Evolutionary conservation across 2,329 filamentous ascomycete species (phyloP), one percentile per base, ranked within the genome.

Genomic region (Calonectria hongkongensis): DNA sequence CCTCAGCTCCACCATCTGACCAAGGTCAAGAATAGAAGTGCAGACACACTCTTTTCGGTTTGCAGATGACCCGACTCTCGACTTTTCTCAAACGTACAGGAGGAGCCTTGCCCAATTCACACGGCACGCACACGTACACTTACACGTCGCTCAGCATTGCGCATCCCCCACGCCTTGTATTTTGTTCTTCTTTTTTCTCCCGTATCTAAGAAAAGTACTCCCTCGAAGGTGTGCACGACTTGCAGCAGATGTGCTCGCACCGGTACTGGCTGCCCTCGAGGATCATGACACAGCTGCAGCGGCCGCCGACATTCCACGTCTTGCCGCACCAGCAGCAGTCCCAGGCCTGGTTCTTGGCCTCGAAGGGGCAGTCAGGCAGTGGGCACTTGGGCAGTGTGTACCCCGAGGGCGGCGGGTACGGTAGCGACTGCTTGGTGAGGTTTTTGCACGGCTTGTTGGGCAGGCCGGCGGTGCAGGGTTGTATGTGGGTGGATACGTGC

Each of bases 271-370:
- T 86, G 21, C 87, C 86, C 50, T 89, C 86, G 60, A 87, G 84
- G 68, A 89, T 86, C 88, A 89, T 89, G 79, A 88, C 82, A 79
- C 87, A 88, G 74, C 85, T 85, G 81, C 88, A 90, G 30, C 88
- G 85, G 5, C 88, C 88, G 30, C 82, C 81, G 54, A 84, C 83
- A 76, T 90, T 90, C 84, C 86, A 86, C n/a, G 83, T 82, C 76
- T 89, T 89, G 33, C 88, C 88, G 71, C 88, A 90, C 88, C 87
- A 89, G 80, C 88, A 90, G 80, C 88, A 90, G 80, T 88, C 88
- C 88, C 88, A 90, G 74, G 80, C 85, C 39, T 88, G 84, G 70
- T 87, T 86, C 71, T 86, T 85, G 60, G 82, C 81, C 80, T 89
- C 87, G 75, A 88, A 90, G 9, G 88, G 87, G 68, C 88, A 90